phyloP scores from a whole-genome alignment of 805 yeast genomes.

The Wickerhamiella azymoides region DNA sequence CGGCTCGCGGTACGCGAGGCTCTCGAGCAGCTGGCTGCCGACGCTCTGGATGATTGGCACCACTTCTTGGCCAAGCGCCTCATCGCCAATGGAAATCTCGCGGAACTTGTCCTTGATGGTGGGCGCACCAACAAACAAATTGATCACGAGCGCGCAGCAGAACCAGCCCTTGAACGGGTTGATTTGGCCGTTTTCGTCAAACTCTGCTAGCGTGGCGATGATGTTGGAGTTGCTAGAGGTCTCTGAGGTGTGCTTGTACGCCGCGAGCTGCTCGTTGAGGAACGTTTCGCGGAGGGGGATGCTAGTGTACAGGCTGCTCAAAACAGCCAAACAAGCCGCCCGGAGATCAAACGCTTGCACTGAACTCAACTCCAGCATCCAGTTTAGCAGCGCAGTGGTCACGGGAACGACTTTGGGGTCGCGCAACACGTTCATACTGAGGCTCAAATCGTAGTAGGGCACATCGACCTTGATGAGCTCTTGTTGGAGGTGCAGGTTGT shows the following conservation, averaged over 20 bases:
- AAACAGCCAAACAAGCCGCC: constrained; percentile 50
- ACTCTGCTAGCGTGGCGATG: constrained; percentile 57
- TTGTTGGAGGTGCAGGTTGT: constrained; percentile 52
- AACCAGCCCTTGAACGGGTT: constrained; percentile 88
- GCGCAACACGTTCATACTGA: constrained; percentile 27
- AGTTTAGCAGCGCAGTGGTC: constrained; percentile 56
- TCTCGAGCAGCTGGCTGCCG: constrained; percentile 55
- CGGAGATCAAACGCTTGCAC: constrained; percentile 76
- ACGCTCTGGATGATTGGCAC: constrained; percentile 60
- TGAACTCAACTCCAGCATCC: constrained; percentile 70
- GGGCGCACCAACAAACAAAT: constrained; percentile 36
- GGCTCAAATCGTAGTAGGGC: constrained; percentile 72
- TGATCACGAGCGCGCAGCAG: constrained; percentile 50
- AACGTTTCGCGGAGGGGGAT: constrained; percentile 47
- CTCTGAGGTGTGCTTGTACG: too few relatives aligned
- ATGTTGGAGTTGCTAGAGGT: constrained; percentile 32
- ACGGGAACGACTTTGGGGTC: constrained; percentile 45
- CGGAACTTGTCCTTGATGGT: constrained; percentile 22
- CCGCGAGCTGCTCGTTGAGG: constrained; percentile 47
- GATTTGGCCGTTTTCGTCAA: constrained; percentile 53
- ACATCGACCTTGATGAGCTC: constrained; percentile 75
- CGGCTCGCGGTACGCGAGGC: constrained; percentile 50
- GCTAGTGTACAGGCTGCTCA: constrained; percentile 59
- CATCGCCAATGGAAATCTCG: constrained; percentile 40
- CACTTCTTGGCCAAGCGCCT: constrained; percentile 46